phyloP scores from a whole-genome alignment of 345 rosid species.

The Combretum micranthum region DNA sequence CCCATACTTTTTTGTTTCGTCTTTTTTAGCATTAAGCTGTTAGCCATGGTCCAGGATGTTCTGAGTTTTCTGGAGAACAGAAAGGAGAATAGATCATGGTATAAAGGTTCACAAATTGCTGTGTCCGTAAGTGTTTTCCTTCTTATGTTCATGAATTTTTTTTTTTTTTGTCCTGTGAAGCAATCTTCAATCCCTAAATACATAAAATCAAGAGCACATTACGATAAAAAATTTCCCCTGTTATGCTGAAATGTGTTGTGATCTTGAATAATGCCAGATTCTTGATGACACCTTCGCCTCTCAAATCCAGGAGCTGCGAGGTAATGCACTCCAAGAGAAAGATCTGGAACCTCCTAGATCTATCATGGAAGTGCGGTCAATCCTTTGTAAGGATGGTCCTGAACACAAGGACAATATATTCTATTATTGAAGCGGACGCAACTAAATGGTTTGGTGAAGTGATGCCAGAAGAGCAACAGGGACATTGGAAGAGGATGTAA shows the following conservation, averaged over 20 bases:
- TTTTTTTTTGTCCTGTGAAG: too few relatives aligned
- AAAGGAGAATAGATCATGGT: slow-evolving; percentile 95
- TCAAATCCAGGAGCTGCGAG: slow-evolving; percentile 88
- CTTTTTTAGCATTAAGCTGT: too few relatives aligned
- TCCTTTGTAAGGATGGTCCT: slow-evolving; percentile 84
- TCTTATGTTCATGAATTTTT: too few relatives aligned
- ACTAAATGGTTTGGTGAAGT: too few relatives aligned
- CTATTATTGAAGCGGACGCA: slow-evolving; percentile 30
- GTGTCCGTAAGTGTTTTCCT: slow-evolving; percentile 56
- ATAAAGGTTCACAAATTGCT: slow-evolving; percentile 80
- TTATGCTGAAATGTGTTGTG: too few relatives aligned
- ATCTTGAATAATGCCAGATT: slow-evolving; percentile 42
- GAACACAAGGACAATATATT: slow-evolving; percentile 59
- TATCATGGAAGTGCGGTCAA: slow-evolving; percentile 79
- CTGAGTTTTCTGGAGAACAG: slow-evolving; percentile 87
- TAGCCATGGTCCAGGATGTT: slow-evolving; percentile 48
- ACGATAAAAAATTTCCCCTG: too few relatives aligned
- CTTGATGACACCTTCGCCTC: slow-evolving; percentile 92
- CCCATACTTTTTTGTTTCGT: too few relatives aligned
- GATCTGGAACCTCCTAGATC: slow-evolving; percentile 95
- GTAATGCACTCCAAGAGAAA: slow-evolving; percentile 72
- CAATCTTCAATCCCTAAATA: too few relatives aligned
- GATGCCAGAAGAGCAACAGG: too few relatives aligned
- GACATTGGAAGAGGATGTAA: too few relatives aligned
- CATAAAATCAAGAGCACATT: too few relatives aligned